Percentiles rank a stretch among this genome's conserved stretches.
These are phyloP conservation scores for Isabelozyma pseudorhagii DNA, from an alignment of 805 yeast species.

Conservation along the genomic window DNA sequence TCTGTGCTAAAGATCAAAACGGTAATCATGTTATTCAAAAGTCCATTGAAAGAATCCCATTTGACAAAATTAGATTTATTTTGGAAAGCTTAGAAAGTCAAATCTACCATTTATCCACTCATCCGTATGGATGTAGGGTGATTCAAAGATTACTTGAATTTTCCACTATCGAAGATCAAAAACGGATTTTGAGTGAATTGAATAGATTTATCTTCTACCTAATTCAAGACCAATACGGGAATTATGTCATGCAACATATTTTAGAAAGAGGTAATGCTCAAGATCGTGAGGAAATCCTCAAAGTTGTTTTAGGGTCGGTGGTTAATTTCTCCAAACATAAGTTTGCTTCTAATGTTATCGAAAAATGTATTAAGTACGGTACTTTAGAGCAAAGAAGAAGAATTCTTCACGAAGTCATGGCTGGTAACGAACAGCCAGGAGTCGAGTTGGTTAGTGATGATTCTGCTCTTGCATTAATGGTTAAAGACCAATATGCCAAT, in stretches of 20 bases:
- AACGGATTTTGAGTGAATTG: conserved; percentile 65
- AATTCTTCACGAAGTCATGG: conserved; percentile 65
- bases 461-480: conserved; percentile 81
- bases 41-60: conserved; percentile 83
- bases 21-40: conserved; percentile 98
- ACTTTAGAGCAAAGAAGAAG: conserved; percentile 55
- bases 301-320: conserved; percentile 66
- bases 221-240: conserved; percentile 96
- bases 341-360: conserved; percentile 97
- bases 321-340: conserved; percentile 91
- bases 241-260: conserved; percentile 95
- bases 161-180: conserved; percentile 64
- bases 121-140: conserved; percentile 97
- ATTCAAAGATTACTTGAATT: conserved; percentile 88
- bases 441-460: conserved; percentile 54
- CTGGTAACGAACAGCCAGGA: conserved; percentile 45
- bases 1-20: conserved; percentile 79
- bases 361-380: conserved; percentile 82
- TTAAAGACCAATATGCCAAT: conserved; percentile 97
- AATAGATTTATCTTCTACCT: conserved; percentile 68
- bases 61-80: conserved; percentile 65
- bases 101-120: conserved; percentile 84
- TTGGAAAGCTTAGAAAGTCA: conserved; percentile 65
- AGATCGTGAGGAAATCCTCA: conserved; percentile 61
- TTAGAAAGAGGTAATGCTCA: conserved; percentile 72